A percentile compares a stretch with the other conserved stretches of the same genome.
Conservation (phyloP, 306 rosid species). For the Fragaria vesca region DNA sequence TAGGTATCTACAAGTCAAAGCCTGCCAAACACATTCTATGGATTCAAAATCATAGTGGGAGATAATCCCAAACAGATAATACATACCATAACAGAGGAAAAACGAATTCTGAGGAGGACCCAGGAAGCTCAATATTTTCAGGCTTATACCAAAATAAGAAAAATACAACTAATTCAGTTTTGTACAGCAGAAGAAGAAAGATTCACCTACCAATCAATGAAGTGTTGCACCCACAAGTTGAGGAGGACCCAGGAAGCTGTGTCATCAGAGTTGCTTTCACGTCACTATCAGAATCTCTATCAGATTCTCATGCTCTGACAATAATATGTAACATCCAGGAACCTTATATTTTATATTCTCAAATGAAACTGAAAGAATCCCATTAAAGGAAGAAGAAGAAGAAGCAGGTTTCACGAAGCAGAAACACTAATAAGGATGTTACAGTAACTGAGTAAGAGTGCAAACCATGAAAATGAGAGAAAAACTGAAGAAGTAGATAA, state of each 20-base stretch:
- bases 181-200: not conserved
- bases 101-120: not conserved
- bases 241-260: not conserved
- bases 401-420: not conserved
- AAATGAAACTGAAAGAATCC: not conserved
- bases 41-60: not conserved
- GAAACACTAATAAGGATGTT: not conserved
- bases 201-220: slow-evolving; percentile 19
- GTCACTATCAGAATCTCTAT: not conserved
- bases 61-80: not conserved
- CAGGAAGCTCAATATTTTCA: not conserved
- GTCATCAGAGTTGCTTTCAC: slow-evolving; percentile 9
- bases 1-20: not conserved
- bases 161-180: not conserved
- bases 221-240: not conserved
- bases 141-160: not conserved
- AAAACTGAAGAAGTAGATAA: not conserved
- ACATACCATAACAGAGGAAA: slow-evolving; percentile 21
- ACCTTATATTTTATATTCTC: not conserved
- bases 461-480: not conserved
- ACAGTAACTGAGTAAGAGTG: not conserved
- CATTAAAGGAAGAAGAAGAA: not conserved
- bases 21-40: not conserved
- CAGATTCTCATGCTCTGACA: not conserved
- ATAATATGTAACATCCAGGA: not conserved